Base-by-base conservation (phyloP, 129 eudicot genomes). In the Chrysanthemum seticuspe region DNA sequence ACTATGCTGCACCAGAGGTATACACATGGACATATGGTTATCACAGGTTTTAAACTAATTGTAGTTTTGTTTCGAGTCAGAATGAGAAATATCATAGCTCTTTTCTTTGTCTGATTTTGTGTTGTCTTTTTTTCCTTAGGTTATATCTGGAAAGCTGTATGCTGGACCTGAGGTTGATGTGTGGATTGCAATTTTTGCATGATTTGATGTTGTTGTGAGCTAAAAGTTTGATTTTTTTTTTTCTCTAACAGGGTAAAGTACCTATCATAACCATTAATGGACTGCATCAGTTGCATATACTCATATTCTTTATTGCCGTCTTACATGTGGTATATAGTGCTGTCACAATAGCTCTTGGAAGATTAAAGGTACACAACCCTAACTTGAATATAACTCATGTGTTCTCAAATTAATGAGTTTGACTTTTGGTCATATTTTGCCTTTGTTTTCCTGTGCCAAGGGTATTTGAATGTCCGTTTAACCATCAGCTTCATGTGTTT, bases 101-200 rank as follows among this genome's bases (percentile, higher is more conserved):
- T 59, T 36, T 18, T 29, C 1, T 29, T 50, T 21, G 10, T 78
- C 25, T 21, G 16, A 65, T 23, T 6, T 15, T 11, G 12, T 36
- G 14, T 27, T 52, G 8, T 29, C n/a, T 2, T 64, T 57, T 13
- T 68, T 62, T 1, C 48, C 54, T 2, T 71, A 93, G 98, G 98
- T 93, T 79, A 89, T 89, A 78, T 93, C 96, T 76, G 96, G 98
- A 63, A 93, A 93, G 74, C 66, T 93, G 71, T 93, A 93, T 71
- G 98, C 96, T 76, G 98, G 98, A 34, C 98, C 98, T 9, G 98
- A 93, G 82, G 98, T 93, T 59, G 98, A 87, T 73, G 95, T 93
- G 61, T 93, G 96, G 98, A 93, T 53, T 15, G 7, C 21, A 40
- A 54, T 54, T 78, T 62, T 53, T 16, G 65, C 48, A 69, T 60